Percentiles rank a stretch among this genome's conserved stretches.
Evolutionary conservation across 768 basidiomycete species (phyloP).

Genomic region (Kwoniella sp.): DNA sequence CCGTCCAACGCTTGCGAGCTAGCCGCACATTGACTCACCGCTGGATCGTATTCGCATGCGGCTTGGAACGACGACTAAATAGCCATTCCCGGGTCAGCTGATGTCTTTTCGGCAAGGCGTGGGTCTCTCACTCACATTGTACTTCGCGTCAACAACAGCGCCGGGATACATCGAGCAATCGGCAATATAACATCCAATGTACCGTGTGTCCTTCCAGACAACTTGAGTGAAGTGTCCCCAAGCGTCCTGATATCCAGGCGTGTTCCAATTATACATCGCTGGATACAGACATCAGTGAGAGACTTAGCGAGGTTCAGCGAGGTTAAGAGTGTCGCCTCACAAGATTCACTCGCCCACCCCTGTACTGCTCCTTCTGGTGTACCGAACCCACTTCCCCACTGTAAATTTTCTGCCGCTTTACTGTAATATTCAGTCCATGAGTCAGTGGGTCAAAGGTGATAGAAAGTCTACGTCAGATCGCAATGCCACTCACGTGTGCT

Average conservation of each 20-base stretch:
- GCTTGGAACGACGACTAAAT: slow-evolving; percentile 17
- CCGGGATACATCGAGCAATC: slow-evolving; percentile 4
- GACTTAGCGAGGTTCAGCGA: neutral
- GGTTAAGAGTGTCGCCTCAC: no score
- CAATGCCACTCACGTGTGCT: slow-evolving; percentile 20
- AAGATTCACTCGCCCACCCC: slow-evolving; percentile 18
- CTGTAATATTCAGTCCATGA: slow-evolving; percentile 4
- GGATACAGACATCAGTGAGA: neutral
- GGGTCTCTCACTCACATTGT: slow-evolving; percentile 12
- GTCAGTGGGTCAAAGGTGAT: neutral
- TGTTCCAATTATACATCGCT: slow-evolving; percentile 19
- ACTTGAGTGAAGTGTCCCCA: slow-evolving; percentile 30
- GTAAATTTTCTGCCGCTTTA: slow-evolving; percentile 22
- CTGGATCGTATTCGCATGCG: slow-evolving; percentile 30
- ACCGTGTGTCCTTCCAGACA: slow-evolving; percentile 28
- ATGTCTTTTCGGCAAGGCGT: no score
- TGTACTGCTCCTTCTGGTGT: slow-evolving; percentile 19
- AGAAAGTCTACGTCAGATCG: no score
- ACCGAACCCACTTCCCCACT: slow-evolving; percentile 18
- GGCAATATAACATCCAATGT: slow-evolving; percentile 24
- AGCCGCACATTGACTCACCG: slow-evolving; percentile 11
- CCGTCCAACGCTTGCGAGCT: no score
- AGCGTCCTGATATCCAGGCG: slow-evolving; percentile 16
- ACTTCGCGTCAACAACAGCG: neutral
- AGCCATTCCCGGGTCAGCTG: neutral